Conservation (phyloP, 805 yeast species). For the Lipomyces japonicus region DNA sequence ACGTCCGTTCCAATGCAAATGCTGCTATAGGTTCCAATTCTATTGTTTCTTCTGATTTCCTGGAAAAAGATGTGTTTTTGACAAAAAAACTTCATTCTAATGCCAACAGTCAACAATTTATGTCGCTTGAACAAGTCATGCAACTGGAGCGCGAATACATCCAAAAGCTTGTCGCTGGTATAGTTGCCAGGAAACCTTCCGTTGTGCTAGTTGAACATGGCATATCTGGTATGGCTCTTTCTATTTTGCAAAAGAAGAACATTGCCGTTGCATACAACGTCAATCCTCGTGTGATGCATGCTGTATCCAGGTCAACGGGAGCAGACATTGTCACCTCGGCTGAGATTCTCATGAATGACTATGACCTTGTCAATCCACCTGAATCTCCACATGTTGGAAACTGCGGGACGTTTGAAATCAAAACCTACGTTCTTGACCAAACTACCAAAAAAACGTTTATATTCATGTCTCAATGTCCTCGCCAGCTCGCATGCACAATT, state of each 20-base stretch:
- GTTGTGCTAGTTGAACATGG: conserved; percentile 73
- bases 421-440: conserved; percentile 52
- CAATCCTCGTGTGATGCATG: conserved; percentile 74
- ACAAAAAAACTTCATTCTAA: not conserved
- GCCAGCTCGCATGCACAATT: conserved; percentile 76
- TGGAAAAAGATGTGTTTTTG: not conserved
- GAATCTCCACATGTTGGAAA: conserved; percentile 59
- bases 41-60: not conserved
- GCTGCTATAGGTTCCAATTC: not conserved
- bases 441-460: conserved; percentile 56
- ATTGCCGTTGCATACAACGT: conserved; percentile 78
- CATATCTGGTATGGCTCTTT: conserved; percentile 77
- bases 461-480: conserved; percentile 73
- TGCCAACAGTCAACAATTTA: conserved; percentile 46
- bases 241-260: conserved; percentile 65
- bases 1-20: not conserved
- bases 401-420: conserved; percentile 69
- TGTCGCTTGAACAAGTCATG: conserved; percentile 75
- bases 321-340: conserved; percentile 84
- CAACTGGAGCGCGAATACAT: conserved; percentile 86
- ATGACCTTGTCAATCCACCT: conserved; percentile 5
- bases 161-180: conserved; percentile 72
- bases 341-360: conserved; percentile 68
- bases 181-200: conserved; percentile 71
- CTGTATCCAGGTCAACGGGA: conserved; percentile 71